Evolutionary conservation across 2,329 filamentous ascomycete species (phyloP), one percentile per base, ranked within the genome.

Genomic region (Fusarium xylarioides): DNA sequence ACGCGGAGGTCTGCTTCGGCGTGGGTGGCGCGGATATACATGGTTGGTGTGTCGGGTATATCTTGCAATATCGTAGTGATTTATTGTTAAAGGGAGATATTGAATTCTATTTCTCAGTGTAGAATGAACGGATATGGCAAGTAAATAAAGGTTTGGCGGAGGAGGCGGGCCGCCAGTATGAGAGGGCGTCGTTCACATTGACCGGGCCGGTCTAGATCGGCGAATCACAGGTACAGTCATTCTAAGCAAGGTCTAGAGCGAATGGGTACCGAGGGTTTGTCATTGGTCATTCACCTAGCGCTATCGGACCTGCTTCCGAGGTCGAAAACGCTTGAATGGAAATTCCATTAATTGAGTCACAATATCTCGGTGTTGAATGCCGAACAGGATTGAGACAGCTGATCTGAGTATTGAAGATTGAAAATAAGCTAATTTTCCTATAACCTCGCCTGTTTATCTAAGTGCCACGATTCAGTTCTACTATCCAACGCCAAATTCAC

Each of bases 1-100:
- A 81, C 79, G 0, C 82, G 80, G 49, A 89, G 82, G 62, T 82
- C 78, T 28, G 81, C 69, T 70, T 91, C 90, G 7, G 85, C 86
- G 77, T 91, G 88, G 50, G 52, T 38, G 37, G 62, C 62, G 7
- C 72, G 72, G n/a, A 74, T 74, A 15, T 74, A 75, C 69, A 74
- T 71, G n/a, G 15, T 32, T 16, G 18, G 1, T 1, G 2, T 18
- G 7, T 18, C 4, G 7, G 3, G 21, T 32, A 7, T n/a, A 7
- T 14, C 5, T 50, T 16, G 3, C 11, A 7, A 1, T 19, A 6
- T 11, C 6, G 21, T 23, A 5, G 2, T n/a, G 15, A 0, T 5
- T 32, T 32, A 0, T 18, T 6, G 10, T 14, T 0, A 49, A 32
- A 32, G 5, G 4, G 4, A 11, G 9, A 19, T 19, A 10, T 4